Conservation (phyloP, 805 yeast species). For the Saccharomycopsis fodiens region DNA sequence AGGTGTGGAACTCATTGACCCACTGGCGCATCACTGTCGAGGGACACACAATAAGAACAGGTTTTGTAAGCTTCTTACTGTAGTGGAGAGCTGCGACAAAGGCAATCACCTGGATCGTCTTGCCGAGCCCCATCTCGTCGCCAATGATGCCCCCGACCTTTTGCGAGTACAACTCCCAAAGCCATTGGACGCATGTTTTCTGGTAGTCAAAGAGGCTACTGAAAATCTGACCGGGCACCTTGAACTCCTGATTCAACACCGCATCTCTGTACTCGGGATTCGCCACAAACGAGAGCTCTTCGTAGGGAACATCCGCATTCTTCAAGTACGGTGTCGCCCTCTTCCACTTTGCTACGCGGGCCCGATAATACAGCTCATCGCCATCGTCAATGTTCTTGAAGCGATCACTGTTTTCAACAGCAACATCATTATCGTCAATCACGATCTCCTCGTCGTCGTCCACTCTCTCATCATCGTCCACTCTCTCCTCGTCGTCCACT, state of each 20-base stretch:
- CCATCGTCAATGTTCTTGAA: constrained; percentile 70
- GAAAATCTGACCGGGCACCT: constrained; percentile 85
- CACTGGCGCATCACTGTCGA: constrained; percentile 95
- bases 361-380: constrained; percentile 55
- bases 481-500: constrained; percentile 15
- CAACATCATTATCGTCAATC: constrained; percentile 18
- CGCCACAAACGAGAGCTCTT: constrained; percentile 37
- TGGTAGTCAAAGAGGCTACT: constrained; percentile 87
- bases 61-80: constrained; percentile 64
- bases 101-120: constrained; percentile 87
- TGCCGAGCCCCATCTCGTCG: constrained; percentile 98
- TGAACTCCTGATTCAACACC: constrained; percentile 56
- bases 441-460: constrained; percentile 22
- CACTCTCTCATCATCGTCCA: constrained; percentile 22
- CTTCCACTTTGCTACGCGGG: constrained; percentile 56
- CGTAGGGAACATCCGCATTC: constrained; percentile 39
- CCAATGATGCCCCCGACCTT: constrained; percentile 93
- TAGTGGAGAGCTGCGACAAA: constrained; percentile 88
- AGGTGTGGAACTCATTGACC: constrained; percentile 91
- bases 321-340: constrained; percentile 21
- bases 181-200: constrained; percentile 95
- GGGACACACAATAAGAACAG: constrained; percentile 85
- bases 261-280: constrained; percentile 79
- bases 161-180: constrained; percentile 87
- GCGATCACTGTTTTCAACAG: constrained; percentile 18